Base-by-base conservation (phyloP, 2,329 filamentous ascomycete genomes). In the Chaetomium strumarium region DNA sequence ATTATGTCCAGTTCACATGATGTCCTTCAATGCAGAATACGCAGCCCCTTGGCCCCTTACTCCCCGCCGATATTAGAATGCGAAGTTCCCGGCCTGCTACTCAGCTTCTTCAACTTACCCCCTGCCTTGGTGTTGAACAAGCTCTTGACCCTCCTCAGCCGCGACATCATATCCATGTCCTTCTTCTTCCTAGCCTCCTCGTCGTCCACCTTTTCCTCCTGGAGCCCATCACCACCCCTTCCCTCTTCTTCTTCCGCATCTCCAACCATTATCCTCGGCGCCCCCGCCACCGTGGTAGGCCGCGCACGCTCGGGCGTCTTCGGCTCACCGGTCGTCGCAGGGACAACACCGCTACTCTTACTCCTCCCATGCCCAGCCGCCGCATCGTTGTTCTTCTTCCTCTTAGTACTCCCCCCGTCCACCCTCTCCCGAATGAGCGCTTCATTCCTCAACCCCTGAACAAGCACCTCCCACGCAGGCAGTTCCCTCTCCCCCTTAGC, bases 141-240 rank as follows among this genome's bases (percentile, higher is more conserved):
- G 63, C 84, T 87, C 74, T 86, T 86, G 53, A 90, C 84, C 53
- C 80, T 78, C 61, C 83, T 78, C 57, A 90, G 69, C 59, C 83
- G 77, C n/a, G 83, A 79, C 85, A 85, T 88, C 58, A 85, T 76
- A 67, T 86, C 83, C 66, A 86, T 86, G 55, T 89, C 85, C 64
- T 85, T 85, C 41, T 71, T 75, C 43, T 76, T 73, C 24, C 75
- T 67, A 37, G 70, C 72, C 42, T 78, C 74, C 36, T 80, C 74
- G 2, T 76, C 73, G 17, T 78, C 72, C 10, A 75, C 68, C 14
- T 74, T 75, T 39, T 78, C 79, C 37, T 71, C 73, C 4, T 69
- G 24, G 24, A 24, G 4, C 7, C 24, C 24, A 24, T 69, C 47
- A 10, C 68, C 59, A 14, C 58, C 40, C 3, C 55, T 52, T 14